phyloP scores from a whole-genome alignment of 1,139 yeast genomes.

The Scheffersomyces lignicola region DNA sequence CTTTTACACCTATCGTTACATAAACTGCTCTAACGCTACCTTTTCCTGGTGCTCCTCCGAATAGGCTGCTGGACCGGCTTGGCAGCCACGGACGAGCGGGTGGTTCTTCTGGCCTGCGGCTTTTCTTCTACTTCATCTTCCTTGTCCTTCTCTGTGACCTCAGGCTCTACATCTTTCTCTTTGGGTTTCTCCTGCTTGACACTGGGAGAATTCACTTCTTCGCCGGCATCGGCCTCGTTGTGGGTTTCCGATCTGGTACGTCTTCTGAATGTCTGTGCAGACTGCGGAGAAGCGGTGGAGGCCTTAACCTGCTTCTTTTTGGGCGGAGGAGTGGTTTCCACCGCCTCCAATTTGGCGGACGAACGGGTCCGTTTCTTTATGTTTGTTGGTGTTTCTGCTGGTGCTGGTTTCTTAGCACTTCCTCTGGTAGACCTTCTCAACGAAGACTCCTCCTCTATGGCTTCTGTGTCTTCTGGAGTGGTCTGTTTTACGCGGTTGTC shows the following conservation, averaged over 20 bases:
- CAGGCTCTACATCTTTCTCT: constrained; percentile 11
- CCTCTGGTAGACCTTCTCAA: constrained; percentile 15
- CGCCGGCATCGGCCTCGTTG: constrained; percentile 16
- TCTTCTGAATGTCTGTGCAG: constrained; percentile 19
- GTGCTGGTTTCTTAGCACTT: constrained; percentile 11
- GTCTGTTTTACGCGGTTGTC: too few relatives aligned
- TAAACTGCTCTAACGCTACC: constrained; percentile 14
- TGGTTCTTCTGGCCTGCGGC: constrained; percentile 22
- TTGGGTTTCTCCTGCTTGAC: constrained; percentile 8
- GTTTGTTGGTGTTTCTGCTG: constrained; percentile 10
- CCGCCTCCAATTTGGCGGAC: constrained; percentile 21
- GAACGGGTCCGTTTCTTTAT: constrained; percentile 31
- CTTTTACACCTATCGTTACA: too few relatives aligned
- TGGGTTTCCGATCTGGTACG: constrained; percentile 29
- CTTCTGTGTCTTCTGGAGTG: constrained; percentile 9
- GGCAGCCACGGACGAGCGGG: constrained; percentile 19
- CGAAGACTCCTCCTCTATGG: constrained; percentile 17
- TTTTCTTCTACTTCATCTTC: constrained; percentile 10
- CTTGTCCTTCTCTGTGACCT: constrained; percentile 8
- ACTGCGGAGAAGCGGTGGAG: constrained; percentile 12
- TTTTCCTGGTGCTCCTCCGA: constrained; percentile 28
- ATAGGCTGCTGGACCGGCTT: constrained; percentile 16
- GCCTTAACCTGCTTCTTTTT: constrained; percentile 14
- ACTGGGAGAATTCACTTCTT: constrained; percentile 11
- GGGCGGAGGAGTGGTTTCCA: constrained; percentile 13